Evolutionary conservation across 208 protist species (phyloP).

Genomic region (Acanthamoeba polyphaga): DNA sequence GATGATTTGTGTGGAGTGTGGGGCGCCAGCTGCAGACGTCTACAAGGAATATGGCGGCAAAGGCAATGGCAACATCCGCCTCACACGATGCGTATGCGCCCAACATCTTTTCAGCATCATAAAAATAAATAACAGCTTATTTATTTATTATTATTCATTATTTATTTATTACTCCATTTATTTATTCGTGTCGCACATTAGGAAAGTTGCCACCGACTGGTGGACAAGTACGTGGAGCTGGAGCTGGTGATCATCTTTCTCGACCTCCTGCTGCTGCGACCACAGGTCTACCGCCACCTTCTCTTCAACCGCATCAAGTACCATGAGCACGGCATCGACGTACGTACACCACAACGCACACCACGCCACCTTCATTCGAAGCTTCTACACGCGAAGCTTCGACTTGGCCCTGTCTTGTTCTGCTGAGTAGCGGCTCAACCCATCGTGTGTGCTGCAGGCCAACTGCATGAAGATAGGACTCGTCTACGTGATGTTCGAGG

Average conservation of each 20-base stretch:
- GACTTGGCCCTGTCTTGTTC: neutral
- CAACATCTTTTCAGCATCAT: no score
- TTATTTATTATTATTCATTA: no score
- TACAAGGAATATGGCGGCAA: slow-evolving; percentile 61
- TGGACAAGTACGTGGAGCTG: slow-evolving; percentile 78
- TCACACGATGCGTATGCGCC: slow-evolving; percentile 55
- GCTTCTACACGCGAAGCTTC: no score
- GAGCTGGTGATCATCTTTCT: slow-evolving; percentile 75
- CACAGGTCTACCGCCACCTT: slow-evolving; percentile 77
- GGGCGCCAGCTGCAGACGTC: slow-evolving; percentile 19
- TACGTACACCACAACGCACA: neutral
- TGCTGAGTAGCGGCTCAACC: neutral
- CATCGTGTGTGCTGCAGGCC: neutral
- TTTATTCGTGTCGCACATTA: neutral
- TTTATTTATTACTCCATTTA: neutral
- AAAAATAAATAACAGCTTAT: no score
- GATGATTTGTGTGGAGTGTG: slow-evolving; percentile 79
- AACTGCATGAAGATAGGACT: slow-evolving; percentile 24
- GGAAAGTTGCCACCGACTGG: slow-evolving; percentile 46
- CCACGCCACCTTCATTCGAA: no score
- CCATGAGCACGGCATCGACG: slow-evolving; percentile 35
- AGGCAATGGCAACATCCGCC: slow-evolving; percentile 69
- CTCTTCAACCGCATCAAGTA: slow-evolving; percentile 74
- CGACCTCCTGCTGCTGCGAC: slow-evolving; percentile 77
- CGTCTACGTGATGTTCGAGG: slow-evolving; percentile 22